Percentiles rank a stretch among this genome's conserved stretches.
phyloP scores from a whole-genome alignment of 2,329 filamentous ascomycete species.

The Fonsecaea erecta region DNA sequence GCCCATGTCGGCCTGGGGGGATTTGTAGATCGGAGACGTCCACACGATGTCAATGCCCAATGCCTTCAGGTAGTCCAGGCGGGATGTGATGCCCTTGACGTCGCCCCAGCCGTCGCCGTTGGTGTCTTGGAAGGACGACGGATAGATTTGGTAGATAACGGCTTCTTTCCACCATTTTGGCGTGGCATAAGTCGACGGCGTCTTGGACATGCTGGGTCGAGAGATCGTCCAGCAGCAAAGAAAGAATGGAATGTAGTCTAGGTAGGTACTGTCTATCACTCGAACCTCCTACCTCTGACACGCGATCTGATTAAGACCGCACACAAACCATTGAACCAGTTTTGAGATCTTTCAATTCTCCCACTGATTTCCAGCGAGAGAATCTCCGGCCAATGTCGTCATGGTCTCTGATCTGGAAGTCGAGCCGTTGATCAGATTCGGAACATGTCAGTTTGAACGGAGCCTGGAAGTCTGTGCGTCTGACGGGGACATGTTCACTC shows the following conservation, averaged over 20 bases:
- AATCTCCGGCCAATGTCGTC: slow-evolving; percentile 32
- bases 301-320: no score
- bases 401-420: slow-evolving; percentile 23
- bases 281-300: no score
- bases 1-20: slow-evolving; percentile 59
- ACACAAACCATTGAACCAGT: no score
- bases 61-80: slow-evolving; percentile 67
- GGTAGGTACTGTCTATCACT: no score
- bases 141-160: slow-evolving; percentile 65
- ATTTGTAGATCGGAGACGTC: slow-evolving; percentile 57
- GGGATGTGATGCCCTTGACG: slow-evolving; percentile 66
- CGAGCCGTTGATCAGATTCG: slow-evolving; percentile 12
- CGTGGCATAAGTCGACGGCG: slow-evolving; percentile 20
- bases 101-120: slow-evolving; percentile 65
- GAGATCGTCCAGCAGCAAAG: background rate
- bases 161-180: slow-evolving; percentile 62
- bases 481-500: background rate
- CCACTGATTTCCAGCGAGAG: slow-evolving; percentile 22
- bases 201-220: slow-evolving; percentile 14
- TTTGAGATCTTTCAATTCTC: background rate
- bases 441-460: background rate
- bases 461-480: background rate
- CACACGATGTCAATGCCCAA: slow-evolving; percentile 68
- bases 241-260: no score
- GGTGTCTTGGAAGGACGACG: slow-evolving; percentile 59